These are phyloP conservation scores for Moricandia arvensis DNA, from an alignment of 345 rosid genomes.

Conservation along the genomic window DNA sequence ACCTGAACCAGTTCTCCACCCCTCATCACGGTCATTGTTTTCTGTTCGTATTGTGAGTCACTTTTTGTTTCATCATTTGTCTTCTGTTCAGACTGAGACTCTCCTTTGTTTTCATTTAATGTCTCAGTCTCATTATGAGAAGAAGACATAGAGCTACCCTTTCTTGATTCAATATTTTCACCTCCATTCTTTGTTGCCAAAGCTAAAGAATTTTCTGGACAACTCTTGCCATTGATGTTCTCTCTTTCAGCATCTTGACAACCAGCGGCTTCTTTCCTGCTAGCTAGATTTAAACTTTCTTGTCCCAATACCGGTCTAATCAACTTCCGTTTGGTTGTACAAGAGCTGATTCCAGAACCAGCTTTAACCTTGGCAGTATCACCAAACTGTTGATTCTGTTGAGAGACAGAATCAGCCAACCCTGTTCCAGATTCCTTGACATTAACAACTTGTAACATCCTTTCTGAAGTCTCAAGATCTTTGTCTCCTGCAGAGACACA, in stretches of 20 bases:
- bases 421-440: conserved; percentile 25
- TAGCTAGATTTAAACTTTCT: conserved; percentile 32
- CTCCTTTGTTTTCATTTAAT: conserved; percentile 40
- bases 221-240: conserved; percentile 5
- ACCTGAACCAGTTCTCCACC: conserved; percentile 92
- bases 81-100: conserved; percentile 26
- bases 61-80: conserved; percentile 43
- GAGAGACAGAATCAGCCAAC: conserved; percentile 28
- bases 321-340: conserved; percentile 38
- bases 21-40: conserved; percentile 82
- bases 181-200: conserved; percentile 4
- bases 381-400: conserved; percentile 22
- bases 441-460: not conserved
- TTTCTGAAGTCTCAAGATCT: conserved; percentile 23
- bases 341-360: conserved; percentile 22
- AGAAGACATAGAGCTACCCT: conserved; percentile 30
- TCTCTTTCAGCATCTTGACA: conserved; percentile 31
- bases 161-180: conserved; percentile 26
- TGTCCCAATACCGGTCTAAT: conserved; percentile 40
- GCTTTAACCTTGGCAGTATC: conserved; percentile 25
- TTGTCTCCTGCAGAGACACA: conserved; percentile 20
- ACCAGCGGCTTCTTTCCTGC: conserved; percentile 17
- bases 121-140: conserved; percentile 33
- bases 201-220: conserved; percentile 17
- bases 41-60: conserved; percentile 61